Evolutionary conservation across 192 early-diverging fungal species (phyloP).

Genomic region (Gryganskiella cystojenkinii): DNA sequence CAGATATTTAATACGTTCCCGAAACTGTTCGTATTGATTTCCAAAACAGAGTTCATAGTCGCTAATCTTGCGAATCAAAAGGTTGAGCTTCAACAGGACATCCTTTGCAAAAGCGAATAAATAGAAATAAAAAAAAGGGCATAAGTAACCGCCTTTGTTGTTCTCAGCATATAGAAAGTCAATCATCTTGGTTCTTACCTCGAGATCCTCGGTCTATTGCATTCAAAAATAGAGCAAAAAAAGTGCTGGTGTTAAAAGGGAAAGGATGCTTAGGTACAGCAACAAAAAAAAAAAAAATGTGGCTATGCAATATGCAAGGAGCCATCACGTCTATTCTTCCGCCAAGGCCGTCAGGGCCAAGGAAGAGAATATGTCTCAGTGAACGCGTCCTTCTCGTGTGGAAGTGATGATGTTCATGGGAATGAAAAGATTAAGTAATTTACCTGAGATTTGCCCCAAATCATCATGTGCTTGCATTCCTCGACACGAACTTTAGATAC

Average conservation of each 20-base stretch:
- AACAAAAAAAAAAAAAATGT: not conserved
- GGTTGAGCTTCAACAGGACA: conserved; percentile 44
- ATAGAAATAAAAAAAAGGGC: not conserved
- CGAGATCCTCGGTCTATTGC: conserved; percentile 47
- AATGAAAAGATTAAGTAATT: not conserved
- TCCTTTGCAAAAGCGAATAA: conserved; percentile 19
- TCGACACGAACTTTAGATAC: conserved; percentile 50
- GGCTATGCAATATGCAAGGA: no score
- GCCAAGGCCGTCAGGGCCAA: no score
- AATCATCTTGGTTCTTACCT: conserved; percentile 13
- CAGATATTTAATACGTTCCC: conserved; percentile 41
- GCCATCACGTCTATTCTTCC: no score
- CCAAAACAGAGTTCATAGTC: conserved; percentile 50
- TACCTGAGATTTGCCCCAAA: conserved; percentile 52
- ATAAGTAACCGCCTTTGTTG: not conserved
- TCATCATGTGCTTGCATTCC: conserved; percentile 55
- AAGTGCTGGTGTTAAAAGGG: not conserved
- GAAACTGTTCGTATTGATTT: conserved; percentile 39
- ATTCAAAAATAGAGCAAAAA: not conserved
- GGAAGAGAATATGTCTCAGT: not conserved
- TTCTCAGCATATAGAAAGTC: not conserved
- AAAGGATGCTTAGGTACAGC: no score
- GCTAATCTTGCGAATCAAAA: conserved; percentile 49
- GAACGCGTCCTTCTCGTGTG: not conserved
- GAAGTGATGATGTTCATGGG: no score